Conservation (phyloP, 2,329 filamentous ascomycete species). For the Myriosclerotinia duriaeana region DNA sequence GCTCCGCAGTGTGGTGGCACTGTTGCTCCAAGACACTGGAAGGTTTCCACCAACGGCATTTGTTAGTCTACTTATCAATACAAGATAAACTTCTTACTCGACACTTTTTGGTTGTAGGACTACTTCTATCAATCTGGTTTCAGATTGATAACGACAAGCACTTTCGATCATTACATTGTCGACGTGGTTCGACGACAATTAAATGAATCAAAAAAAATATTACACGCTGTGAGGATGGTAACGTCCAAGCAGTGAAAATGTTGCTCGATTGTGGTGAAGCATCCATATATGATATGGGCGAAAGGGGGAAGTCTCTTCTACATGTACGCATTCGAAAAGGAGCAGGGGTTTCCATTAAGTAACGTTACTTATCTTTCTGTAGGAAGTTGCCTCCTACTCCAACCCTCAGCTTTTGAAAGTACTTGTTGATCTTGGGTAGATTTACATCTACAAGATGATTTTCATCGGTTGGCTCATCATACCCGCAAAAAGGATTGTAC, state of each 20-base stretch:
- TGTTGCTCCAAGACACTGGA: not conserved
- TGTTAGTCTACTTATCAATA: not conserved
- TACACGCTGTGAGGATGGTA: not conserved
- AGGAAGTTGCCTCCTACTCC: rapidly evolving
- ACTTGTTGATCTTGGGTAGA: not conserved
- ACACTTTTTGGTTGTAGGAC: not conserved
- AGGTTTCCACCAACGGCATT: not conserved
- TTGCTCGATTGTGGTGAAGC: slow-evolving; percentile 22
- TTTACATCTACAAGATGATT: not conserved
- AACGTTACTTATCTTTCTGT: not conserved
- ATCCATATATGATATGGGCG: slow-evolving; percentile 24
- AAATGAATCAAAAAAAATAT: slow-evolving; percentile 13
- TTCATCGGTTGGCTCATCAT: rapidly evolving
- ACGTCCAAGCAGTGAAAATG: slow-evolving; percentile 14
- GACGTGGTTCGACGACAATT: not conserved
- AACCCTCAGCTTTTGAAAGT: not conserved
- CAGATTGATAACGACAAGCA: not conserved
- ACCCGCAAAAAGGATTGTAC: not conserved
- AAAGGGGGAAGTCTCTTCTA: not conserved
- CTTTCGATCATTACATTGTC: not conserved
- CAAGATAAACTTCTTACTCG: not conserved
- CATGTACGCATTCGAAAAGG: slow-evolving; percentile 7
- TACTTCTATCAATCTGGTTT: not conserved
- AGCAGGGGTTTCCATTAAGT: rapidly evolving
- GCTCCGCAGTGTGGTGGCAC: not conserved